Conservation (phyloP, 768 basidiomycete species). For the Boletus barrowsii region DNA sequence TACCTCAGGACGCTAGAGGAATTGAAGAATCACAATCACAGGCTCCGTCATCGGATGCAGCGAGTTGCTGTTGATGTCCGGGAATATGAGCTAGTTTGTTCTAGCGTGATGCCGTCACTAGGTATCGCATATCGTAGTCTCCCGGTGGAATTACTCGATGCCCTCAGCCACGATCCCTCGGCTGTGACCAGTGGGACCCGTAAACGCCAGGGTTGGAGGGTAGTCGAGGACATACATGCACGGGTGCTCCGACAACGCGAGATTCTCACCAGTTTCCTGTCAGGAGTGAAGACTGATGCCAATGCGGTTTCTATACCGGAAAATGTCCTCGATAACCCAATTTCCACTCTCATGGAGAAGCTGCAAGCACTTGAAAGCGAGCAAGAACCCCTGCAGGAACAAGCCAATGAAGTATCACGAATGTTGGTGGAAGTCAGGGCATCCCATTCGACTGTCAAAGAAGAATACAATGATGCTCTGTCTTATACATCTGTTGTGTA, state of each 20-base stretch:
- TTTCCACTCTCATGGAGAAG: constrained; percentile 46
- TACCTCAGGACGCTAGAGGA: constrained; percentile 56
- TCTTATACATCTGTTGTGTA: constrained; percentile 73
- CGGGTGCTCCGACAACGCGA: constrained; percentile 62
- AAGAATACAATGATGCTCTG: constrained; percentile 60
- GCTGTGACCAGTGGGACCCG: constrained; percentile 68
- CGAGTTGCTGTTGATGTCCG: constrained; percentile 57
- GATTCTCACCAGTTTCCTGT: constrained; percentile 47
- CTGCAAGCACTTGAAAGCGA: constrained; percentile 50
- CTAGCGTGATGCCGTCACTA: constrained; percentile 46
- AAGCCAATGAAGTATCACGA: constrained; percentile 48
- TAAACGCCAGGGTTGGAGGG: constrained; percentile 60
- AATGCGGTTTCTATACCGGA: constrained; percentile 19
- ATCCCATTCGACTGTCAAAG: constrained; percentile 55
- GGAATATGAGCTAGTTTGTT: constrained; percentile 63
- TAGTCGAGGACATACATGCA: constrained; percentile 71
- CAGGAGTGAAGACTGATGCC: constrained; percentile 7
- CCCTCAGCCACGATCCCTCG: constrained; percentile 74
- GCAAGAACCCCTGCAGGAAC: constrained; percentile 41
- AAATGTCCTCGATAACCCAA: constrained; percentile 53
- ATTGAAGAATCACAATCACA: constrained; percentile 56
- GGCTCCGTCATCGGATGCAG: constrained; percentile 66
- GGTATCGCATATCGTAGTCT: constrained; percentile 48
- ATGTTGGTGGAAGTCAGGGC: constrained; percentile 52
- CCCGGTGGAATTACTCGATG: constrained; percentile 67